phyloP scores from a whole-genome alignment of 2,329 filamentous ascomycete species.

The Scedosporium dehoogii region DNA sequence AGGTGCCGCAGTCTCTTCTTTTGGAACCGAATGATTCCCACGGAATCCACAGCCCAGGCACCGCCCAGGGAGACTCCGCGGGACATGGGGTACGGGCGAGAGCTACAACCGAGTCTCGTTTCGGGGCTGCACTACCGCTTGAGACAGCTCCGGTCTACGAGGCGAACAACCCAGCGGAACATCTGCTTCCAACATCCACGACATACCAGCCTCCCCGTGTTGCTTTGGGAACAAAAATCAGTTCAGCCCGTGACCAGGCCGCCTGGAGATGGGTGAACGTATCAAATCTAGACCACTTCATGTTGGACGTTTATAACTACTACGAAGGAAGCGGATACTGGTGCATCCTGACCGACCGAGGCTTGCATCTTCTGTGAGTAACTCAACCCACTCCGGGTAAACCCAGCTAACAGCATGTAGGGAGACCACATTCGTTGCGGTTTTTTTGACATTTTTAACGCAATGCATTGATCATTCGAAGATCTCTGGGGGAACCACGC shows the following conservation, averaged over 20 bases:
- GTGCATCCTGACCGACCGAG: conserved; percentile 67
- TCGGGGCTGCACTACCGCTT: neutral
- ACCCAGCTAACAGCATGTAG: conserved; percentile 25
- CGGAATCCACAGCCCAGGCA: neutral
- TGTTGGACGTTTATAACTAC: conserved; percentile 77
- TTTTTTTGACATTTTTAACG: conserved; percentile 71
- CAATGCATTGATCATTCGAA: conserved; percentile 78
- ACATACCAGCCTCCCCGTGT: conserved; percentile 19
- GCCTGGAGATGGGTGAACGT: conserved; percentile 93
- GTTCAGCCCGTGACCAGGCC: conserved; percentile 57
- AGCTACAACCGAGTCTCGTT: neutral
- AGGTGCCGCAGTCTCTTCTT: conserved; percentile 54
- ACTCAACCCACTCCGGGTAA: neutral
- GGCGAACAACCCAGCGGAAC: conserved; percentile 3
- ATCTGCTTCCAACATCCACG: conserved; percentile 14
- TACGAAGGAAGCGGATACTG: conserved; percentile 74
- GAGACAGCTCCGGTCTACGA: neutral
- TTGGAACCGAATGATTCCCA: conserved; percentile 33
- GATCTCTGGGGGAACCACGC: conserved; percentile 53
- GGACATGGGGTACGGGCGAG: neutral
- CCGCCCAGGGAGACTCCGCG: neutral
- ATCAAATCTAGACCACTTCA: conserved; percentile 78
- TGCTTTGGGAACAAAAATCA: conserved; percentile 21
- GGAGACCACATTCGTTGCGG: conserved; percentile 72
- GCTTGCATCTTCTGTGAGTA: conserved; percentile 62